Base-by-base conservation (phyloP, 2,329 filamentous ascomycete genomes). In the Aotearoamyces nothofagi region DNA sequence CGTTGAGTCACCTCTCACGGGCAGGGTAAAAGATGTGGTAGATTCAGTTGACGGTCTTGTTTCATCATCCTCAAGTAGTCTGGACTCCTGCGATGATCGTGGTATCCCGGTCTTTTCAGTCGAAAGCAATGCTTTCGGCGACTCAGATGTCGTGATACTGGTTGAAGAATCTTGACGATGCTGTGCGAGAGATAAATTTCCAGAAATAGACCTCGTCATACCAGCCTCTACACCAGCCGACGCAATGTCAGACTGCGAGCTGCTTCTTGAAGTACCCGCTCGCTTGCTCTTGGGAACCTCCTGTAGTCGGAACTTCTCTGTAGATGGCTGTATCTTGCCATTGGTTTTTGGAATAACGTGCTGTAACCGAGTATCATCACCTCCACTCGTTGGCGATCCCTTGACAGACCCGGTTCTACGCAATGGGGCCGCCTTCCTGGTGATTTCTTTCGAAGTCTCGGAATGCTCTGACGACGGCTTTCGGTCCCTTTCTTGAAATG, bases 401-500 rank as follows among this genome's bases (percentile, higher is more conserved):
- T 41, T 49, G 2, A 37, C 27, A 19, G 42, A 37, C 10, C 35
- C 27, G 12, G 29, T 24, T 32, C 38, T 43, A 7, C 41, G 36
- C 10, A 44, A 40, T 22, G 41, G 32, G 5, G 23, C 15, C 13
- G 15, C 7, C 11, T 28, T 28, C 42, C 54, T 63, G 37, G 47
- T 53, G 33, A 58, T 55, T 27, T 55, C 52, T 43, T 61, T 73
- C 26, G 66, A 58, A 2, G 62, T 57, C 20, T 64, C 66, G 16
- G 69, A 60, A 14, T 70, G 55, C 8, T 76, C 69, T 3, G 72
- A 69, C 1, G 73, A 74, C 4, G 63, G 54, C 35, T 71, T 64
- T 24, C 79, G 69, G 2, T 71, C 70, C 52, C 86, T 90, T 44
- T 92, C 82, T 50, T 92, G 83, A 49, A 84, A 92, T 13, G 83